A percentile compares a stretch with the other conserved stretches of the same genome.
Conservation (phyloP, 164 flowering plant genomes). For the Cinnamomum chago region DNA sequence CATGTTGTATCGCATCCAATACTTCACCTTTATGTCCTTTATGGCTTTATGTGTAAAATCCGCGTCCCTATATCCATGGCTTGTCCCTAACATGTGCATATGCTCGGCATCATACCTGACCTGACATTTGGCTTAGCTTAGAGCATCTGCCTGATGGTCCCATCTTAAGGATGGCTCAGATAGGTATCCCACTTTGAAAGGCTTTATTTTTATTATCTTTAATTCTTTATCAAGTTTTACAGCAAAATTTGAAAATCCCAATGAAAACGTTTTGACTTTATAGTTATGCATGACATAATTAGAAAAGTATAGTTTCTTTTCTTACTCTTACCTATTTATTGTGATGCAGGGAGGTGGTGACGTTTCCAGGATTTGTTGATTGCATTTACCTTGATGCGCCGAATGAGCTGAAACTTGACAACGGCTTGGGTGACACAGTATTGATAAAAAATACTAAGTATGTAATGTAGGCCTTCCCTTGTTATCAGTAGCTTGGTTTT, state of each 20-base stretch:
- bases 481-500: neutral
- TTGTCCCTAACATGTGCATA: too few species aligned
- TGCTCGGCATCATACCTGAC: too few species aligned
- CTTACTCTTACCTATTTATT: neutral
- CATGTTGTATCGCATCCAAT: neutral
- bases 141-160: too few species aligned
- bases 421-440: constrained; percentile 71
- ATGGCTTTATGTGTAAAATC: too few species aligned
- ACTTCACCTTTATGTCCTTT: too few species aligned
- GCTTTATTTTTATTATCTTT: too few species aligned
- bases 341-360: constrained; percentile 57
- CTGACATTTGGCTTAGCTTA: too few species aligned
- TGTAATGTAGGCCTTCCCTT: neutral
- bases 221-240: neutral
- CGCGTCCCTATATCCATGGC: too few species aligned
- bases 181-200: too few species aligned
- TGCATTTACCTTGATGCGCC: constrained; percentile 86
- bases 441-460: constrained; percentile 71
- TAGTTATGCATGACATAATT: neutral
- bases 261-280: neutral
- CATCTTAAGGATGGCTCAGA: too few species aligned
- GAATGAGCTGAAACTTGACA: constrained; percentile 55
- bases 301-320: neutral
- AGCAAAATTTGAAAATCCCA: neutral
- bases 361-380: constrained; percentile 93